These are phyloP conservation scores for Chiua virens DNA, from an alignment of 768 basidiomycete species.

Conservation along the genomic window DNA sequence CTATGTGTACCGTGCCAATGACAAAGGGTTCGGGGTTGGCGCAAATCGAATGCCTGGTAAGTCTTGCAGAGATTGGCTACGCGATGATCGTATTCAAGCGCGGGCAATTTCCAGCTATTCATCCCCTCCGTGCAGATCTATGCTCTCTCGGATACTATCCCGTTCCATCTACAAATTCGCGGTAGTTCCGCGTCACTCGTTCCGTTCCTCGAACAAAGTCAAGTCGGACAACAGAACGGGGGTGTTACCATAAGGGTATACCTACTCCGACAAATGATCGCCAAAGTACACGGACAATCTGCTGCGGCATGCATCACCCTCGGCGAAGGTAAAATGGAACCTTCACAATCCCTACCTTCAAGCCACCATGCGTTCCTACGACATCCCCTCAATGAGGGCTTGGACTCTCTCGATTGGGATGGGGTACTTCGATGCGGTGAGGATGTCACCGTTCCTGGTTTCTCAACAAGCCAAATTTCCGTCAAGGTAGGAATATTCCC, in stretches of 20 bases:
- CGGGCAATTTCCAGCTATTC: constrained; percentile 48
- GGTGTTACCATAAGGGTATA: constrained; percentile 44
- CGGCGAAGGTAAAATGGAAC: constrained; percentile 49
- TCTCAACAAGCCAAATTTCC: constrained; percentile 43
- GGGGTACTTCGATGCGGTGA: constrained; percentile 45
- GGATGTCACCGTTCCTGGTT: constrained; percentile 45
- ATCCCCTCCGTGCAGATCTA: constrained; percentile 57
- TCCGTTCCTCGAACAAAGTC: constrained; percentile 40
- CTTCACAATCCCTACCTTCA: constrained; percentile 40
- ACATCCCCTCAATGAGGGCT: constrained; percentile 21
- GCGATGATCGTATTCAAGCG: neutral
- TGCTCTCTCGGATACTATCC: constrained; percentile 54
- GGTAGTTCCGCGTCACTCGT: constrained; percentile 46
- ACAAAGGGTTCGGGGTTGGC: constrained; percentile 33
- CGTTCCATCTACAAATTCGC: constrained; percentile 63
- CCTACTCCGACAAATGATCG: constrained; percentile 49
- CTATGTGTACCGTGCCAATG: constrained; percentile 43
- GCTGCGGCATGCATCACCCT: constrained; percentile 26
- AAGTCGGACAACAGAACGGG: constrained; percentile 3
- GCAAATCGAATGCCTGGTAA: constrained; percentile 52
- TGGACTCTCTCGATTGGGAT: constrained; percentile 59
- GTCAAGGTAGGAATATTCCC: constrained; percentile 45
- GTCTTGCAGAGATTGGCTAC: constrained; percentile 15
- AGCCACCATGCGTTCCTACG: constrained; percentile 3
- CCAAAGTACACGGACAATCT: constrained; percentile 31